Evolutionary conservation across 176 grass and related monocot genomes (phyloP).

Genomic region (Neostapfia colusana): DNA sequence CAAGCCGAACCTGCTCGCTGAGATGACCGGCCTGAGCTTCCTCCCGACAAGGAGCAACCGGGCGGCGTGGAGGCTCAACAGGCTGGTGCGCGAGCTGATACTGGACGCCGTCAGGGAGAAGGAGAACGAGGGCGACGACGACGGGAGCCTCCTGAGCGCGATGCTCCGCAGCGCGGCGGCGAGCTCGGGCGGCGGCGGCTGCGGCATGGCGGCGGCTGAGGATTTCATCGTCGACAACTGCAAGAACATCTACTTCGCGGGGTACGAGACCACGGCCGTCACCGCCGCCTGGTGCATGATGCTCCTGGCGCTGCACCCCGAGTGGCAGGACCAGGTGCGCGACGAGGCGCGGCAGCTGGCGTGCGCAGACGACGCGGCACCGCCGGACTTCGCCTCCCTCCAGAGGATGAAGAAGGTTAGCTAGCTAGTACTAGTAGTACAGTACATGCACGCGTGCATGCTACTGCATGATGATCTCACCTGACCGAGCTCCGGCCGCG

Average conservation of each 20-base stretch:
- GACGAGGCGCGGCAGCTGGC: constrained; percentile 43
- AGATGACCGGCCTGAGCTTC: constrained; percentile 59
- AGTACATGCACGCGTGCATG: too few relatives aligned
- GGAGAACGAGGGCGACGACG: constrained; percentile 25
- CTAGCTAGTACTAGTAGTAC: too few relatives aligned
- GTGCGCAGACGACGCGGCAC: constrained; percentile 1
- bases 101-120: constrained; percentile 50
- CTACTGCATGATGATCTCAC: too few relatives aligned
- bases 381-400: constrained; percentile 45
- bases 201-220: constrained; percentile 39
- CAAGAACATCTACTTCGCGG: constrained; percentile 90
- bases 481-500: too few relatives aligned
- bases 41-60: constrained; percentile 48
- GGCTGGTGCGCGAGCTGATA: constrained; percentile 50
- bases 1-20: constrained; percentile 60
- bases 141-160: constrained; percentile 44
- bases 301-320: constrained; percentile 78
- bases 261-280: constrained; percentile 82
- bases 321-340: constrained; percentile 63
- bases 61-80: constrained; percentile 63
- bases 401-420: constrained; percentile 77
- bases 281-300: constrained; percentile 72
- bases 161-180: constrained; percentile 57
- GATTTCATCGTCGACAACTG: constrained; percentile 87
- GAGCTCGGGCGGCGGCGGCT: neutral